Conservation (phyloP, 208 protist genomes). For the Acanthamoeba lenticulata region DNA sequence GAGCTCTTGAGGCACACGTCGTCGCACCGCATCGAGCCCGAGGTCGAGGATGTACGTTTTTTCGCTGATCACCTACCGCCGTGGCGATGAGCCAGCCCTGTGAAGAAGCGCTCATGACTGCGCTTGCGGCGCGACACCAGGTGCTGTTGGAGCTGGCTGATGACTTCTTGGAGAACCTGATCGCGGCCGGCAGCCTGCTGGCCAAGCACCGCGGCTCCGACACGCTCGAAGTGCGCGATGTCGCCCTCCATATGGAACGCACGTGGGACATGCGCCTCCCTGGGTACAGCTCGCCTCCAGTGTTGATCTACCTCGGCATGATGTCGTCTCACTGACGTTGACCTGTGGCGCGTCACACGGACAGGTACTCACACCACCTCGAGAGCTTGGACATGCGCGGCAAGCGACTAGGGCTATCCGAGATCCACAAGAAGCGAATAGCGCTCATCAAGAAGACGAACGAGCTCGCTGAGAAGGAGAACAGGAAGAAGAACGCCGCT, state of each 20-base stretch:
- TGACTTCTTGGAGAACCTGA: conserved; percentile 84
- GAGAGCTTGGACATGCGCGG: conserved; percentile 35
- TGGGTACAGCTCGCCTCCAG: conserved; percentile 45
- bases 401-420: not conserved
- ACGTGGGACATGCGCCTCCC: conserved; percentile 80
- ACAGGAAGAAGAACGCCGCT: not conserved
- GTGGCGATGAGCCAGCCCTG: too few relatives aligned
- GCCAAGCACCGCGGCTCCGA: conserved; percentile 82
- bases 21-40: not conserved
- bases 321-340: not conserved
- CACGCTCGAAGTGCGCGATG: conserved; percentile 81
- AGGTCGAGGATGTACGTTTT: not conserved
- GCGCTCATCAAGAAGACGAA: conserved; percentile 33
- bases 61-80: too few relatives aligned
- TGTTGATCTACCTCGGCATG: not conserved
- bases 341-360: not conserved
- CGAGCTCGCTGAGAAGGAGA: conserved; percentile 3
- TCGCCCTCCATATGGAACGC: conserved; percentile 81
- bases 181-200: conserved; percentile 77
- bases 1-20: not conserved
- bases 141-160: conserved; percentile 83
- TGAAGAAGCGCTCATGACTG: too few relatives aligned
- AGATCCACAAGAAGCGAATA: conserved; percentile 36
- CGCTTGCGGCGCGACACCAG: too few relatives aligned
- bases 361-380: conserved; percentile 14